These are phyloP conservation scores for Acacia crassicarpa DNA, from an alignment of 306 rosid genomes.

Conservation along the genomic window DNA sequence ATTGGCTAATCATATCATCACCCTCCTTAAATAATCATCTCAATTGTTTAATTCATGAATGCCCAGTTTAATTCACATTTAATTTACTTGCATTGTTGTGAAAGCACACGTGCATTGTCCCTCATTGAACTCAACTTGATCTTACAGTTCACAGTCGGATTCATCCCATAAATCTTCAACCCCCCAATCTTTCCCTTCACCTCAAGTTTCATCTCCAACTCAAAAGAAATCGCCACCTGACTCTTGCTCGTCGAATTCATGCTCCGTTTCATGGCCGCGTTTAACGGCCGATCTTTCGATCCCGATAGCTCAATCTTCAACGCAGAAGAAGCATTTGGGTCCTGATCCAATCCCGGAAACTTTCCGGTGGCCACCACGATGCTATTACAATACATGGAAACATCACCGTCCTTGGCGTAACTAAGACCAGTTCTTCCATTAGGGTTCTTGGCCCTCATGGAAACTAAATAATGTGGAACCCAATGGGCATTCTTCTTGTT, in stretches of 20 bases:
- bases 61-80: not conserved
- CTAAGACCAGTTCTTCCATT: slow-evolving; percentile 11
- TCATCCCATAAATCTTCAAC: slow-evolving; percentile 24
- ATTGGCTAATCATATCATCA: not conserved
- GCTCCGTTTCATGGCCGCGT: slow-evolving; percentile 13
- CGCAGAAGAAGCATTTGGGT: not conserved
- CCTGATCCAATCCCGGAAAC: slow-evolving; percentile 29
- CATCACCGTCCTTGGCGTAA: not conserved
- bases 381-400: not conserved
- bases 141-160: slow-evolving; percentile 29
- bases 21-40: not conserved
- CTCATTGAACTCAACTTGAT: slow-evolving; percentile 28
- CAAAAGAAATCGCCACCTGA: not conserved
- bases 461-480: slow-evolving; percentile 22
- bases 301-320: slow-evolving; percentile 24
- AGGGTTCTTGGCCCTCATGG: slow-evolving; percentile 28
- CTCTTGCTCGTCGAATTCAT: slow-evolving; percentile 11
- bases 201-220: slow-evolving; percentile 29
- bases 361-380: slow-evolving; percentile 27
- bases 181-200: slow-evolving; percentile 25
- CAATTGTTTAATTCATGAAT: no score
- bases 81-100: slow-evolving; percentile 7
- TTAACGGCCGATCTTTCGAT: slow-evolving; percentile 3
- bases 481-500: not conserved
- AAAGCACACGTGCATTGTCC: not conserved